These are phyloP conservation scores for Leishmania turanica DNA, from an alignment of 208 protist species.

Conservation along the genomic window DNA sequence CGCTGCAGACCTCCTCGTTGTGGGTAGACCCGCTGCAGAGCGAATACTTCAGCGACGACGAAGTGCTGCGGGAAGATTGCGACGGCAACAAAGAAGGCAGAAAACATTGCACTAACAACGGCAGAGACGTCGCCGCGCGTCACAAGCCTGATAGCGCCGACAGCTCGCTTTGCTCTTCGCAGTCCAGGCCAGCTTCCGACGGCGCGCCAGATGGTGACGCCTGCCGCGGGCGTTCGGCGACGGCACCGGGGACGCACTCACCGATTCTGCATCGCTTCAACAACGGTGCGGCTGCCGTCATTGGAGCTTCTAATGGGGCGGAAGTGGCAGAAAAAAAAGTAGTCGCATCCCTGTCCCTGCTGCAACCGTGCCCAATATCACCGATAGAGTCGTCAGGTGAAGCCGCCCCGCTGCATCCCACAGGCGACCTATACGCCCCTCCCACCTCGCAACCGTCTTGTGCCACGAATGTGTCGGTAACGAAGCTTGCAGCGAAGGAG, in stretches of 20 bases:
- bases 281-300: background rate
- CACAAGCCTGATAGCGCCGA: background rate
- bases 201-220: conserved; percentile 12
- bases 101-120: background rate
- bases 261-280: background rate
- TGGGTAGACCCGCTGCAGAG: conserved; percentile 20
- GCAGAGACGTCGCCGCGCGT: background rate
- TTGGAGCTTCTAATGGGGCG: background rate
- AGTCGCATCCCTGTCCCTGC: background rate
- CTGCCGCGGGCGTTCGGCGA: background rate
- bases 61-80: background rate
- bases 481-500: background rate
- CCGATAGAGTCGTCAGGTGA: background rate
- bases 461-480: background rate
- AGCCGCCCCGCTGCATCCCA: background rate
- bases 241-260: background rate
- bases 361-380: background rate
- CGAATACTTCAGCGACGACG: background rate
- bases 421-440: background rate
- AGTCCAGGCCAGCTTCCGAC: conserved; percentile 2
- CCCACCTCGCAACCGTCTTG: background rate
- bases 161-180: background rate
- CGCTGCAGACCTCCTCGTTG: background rate
- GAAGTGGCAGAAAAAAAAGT: background rate
- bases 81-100: background rate